Evolutionary conservation across 1,284 basidiomycete genomes (phyloP).

Genomic region (Salmacisia buchloeana): DNA sequence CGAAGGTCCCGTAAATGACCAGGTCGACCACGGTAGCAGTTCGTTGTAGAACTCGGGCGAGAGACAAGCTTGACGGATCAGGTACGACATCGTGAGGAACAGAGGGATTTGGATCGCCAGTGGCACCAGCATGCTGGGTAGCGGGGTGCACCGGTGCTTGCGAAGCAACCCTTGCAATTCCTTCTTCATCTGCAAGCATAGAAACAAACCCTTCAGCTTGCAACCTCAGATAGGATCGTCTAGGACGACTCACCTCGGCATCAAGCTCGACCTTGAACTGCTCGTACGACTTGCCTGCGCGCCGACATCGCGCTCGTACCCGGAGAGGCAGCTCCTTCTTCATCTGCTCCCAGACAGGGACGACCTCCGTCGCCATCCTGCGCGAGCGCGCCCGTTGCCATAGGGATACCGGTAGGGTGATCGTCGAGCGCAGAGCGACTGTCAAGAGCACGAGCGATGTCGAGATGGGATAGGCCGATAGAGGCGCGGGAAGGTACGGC

Average conservation of each 20-base stretch:
- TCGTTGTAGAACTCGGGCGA: constrained; percentile 27
- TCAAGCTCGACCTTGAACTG: constrained; percentile 52
- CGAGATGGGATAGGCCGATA: constrained; percentile 57
- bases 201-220: too few species aligned
- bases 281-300: constrained; percentile 59
- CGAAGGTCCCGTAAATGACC: constrained; percentile 10
- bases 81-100: constrained; percentile 34
- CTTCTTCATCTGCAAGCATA: constrained; percentile 17
- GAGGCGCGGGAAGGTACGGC: constrained; percentile 20
- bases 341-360: constrained; percentile 63
- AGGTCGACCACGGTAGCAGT: constrained; percentile 43
- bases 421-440: constrained; percentile 60
- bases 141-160: constrained; percentile 36
- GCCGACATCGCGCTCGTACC: constrained; percentile 57
- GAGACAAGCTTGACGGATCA: constrained; percentile 34
- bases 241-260: constrained; percentile 27
- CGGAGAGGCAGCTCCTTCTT: constrained; percentile 52
- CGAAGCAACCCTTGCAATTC: constrained; percentile 27
- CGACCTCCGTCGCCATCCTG: constrained; percentile 63
- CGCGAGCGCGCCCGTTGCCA: constrained; percentile 69
- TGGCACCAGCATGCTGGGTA: constrained; percentile 33
- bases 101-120: constrained; percentile 37
- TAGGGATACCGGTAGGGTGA: constrained; percentile 69
- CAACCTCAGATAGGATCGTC: neutral
- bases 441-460: constrained; percentile 72